Evolutionary conservation across 2,329 filamentous ascomycete genomes (phyloP).

Genomic region (Thelonectria olida): DNA sequence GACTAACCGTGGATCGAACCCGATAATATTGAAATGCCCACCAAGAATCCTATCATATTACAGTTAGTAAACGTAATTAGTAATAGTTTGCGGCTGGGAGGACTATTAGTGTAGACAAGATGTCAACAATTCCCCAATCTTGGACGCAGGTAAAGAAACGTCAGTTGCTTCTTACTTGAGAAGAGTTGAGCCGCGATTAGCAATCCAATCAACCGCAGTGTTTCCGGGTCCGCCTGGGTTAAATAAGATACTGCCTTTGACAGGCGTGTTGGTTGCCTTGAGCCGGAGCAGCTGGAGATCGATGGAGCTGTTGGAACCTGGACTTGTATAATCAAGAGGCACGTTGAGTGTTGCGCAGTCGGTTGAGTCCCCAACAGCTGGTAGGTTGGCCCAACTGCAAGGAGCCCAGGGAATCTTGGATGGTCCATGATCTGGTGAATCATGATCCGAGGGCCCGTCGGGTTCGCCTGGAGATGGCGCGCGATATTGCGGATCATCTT

Average conservation of each 20-base stretch:
- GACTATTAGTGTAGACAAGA: no score
- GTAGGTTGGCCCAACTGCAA: neutral
- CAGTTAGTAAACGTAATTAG: neutral
- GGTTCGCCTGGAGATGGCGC: no score
- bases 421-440: neutral
- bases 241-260: constrained; percentile 49
- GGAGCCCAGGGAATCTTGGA: neutral
- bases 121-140: no score
- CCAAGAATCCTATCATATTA: constrained; percentile 13
- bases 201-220: constrained; percentile 25
- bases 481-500: no score
- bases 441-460: no score
- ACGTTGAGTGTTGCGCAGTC: constrained; percentile 48
- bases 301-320: constrained; percentile 37
- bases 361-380: neutral
- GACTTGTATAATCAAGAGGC: constrained; percentile 50
- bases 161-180: no score
- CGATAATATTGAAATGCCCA: constrained; percentile 24
- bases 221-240: constrained; percentile 50
- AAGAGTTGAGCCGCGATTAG: no score
- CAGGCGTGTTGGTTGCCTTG: constrained; percentile 40
- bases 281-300: constrained; percentile 44
- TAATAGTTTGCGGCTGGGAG: neutral
- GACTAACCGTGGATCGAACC: constrained; percentile 33
- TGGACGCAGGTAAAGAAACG: neutral